phyloP scores from a whole-genome alignment of 345 rosid species.

The Lepidium aucheri region DNA sequence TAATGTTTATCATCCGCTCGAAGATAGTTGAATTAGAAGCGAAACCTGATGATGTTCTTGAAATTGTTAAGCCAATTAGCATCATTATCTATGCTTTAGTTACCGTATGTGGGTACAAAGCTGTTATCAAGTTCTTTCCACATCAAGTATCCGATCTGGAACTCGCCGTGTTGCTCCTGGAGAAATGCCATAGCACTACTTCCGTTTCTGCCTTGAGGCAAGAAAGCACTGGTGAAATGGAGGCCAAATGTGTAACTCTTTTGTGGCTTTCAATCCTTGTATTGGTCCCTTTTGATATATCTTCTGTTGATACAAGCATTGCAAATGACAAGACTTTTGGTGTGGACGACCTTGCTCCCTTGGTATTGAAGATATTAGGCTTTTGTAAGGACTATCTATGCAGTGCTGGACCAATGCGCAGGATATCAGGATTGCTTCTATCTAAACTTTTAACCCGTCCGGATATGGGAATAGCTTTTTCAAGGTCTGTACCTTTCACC shows the following conservation, averaged over 20 bases:
- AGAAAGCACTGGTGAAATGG: constrained; percentile 97
- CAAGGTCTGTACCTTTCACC: constrained; percentile 38
- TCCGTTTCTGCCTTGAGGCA: constrained; percentile 60
- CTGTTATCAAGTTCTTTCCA: constrained; percentile 76
- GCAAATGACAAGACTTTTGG: constrained; percentile 28
- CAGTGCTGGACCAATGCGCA: constrained; percentile 87
- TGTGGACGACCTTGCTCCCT: constrained; percentile 52
- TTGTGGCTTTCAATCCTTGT: constrained; percentile 92
- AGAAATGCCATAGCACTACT: constrained; percentile 54
- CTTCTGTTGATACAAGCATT: constrained; percentile 75
- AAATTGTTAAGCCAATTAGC: constrained; percentile 61
- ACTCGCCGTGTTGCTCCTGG: constrained; percentile 73
- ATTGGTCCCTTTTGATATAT: constrained; percentile 83
- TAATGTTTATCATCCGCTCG: constrained; percentile 61
- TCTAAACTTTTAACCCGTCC: constrained; percentile 82
- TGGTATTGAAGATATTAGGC: constrained; percentile 59
- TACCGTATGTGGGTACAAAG: constrained; percentile 84
- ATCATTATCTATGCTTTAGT: constrained; percentile 67
- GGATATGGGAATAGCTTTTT: constrained; percentile 74
- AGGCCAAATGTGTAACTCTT: constrained; percentile 73
- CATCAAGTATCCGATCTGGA: constrained; percentile 91
- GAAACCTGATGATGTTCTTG: constrained; percentile 41
- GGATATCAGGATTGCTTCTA: constrained; percentile 72
- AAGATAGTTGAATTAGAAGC: constrained; percentile 45
- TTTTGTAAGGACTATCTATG: constrained; percentile 80